Evolutionary conservation across 2,329 filamentous ascomycete species (phyloP).

Genomic region (Aureobasidium sp.): DNA sequence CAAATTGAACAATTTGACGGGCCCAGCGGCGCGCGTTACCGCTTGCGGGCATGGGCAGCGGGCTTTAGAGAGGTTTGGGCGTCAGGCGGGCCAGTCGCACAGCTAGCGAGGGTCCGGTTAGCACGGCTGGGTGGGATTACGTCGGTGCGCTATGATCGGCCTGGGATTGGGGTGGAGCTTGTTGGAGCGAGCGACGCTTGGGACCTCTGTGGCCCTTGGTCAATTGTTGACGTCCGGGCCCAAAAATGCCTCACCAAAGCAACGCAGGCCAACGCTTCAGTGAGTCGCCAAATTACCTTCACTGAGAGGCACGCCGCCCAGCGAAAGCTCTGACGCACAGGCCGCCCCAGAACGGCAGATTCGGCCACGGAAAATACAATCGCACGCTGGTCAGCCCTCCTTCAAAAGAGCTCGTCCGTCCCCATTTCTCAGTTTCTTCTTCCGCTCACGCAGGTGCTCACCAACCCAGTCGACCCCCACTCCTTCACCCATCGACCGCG

Average conservation of each 20-base stretch:
- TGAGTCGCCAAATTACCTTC: conserved; percentile 16
- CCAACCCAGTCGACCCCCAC: conserved; percentile 12
- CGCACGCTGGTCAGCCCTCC: conserved; percentile 6
- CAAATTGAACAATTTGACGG: conserved; percentile 15
- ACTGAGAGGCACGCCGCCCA: conserved; percentile 15
- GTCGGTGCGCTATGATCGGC: conserved; percentile 15
- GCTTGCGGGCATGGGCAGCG: background rate
- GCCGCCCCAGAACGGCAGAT: conserved; percentile 13
- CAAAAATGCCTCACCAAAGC: conserved; percentile 18
- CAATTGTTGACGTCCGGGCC: conserved; percentile 5
- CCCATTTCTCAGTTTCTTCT: conserved; percentile 11
- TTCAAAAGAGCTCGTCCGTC: conserved; percentile 16
- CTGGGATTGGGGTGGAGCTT: conserved; percentile 17
- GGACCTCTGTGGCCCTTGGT: background rate
- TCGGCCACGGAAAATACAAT: conserved; percentile 15
- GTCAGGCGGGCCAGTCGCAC: conserved; percentile 10
- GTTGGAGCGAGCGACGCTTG: conserved; percentile 16
- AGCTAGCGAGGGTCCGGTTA: conserved; percentile 15
- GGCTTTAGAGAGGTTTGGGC: background rate
- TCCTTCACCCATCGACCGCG: conserved; percentile 8
- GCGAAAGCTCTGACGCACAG: conserved; percentile 11
- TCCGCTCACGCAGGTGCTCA: conserved; percentile 16
- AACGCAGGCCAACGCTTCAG: conserved; percentile 2
- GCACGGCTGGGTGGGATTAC: conserved; percentile 16
- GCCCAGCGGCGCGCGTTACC: conserved; percentile 5